These are phyloP conservation scores for Nigrograna mackinnonii DNA, from an alignment of 2,329 filamentous ascomycete genomes.

Conservation along the genomic window DNA sequence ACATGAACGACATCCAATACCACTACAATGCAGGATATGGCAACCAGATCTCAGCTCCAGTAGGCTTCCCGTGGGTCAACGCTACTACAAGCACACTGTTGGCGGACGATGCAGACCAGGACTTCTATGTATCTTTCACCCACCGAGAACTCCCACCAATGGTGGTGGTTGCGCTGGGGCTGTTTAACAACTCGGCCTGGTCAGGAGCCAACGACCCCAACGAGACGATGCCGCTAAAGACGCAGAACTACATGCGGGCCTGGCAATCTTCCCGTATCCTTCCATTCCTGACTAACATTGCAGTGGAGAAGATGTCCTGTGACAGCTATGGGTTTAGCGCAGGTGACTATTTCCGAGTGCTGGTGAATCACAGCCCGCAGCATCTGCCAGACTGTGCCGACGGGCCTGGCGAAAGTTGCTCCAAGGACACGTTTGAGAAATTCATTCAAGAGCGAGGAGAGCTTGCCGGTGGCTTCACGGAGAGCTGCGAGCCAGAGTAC, in stretches of 20 bases:
- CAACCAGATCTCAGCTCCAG: constrained; percentile 56
- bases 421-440: constrained; percentile 44
- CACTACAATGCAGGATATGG: constrained; percentile 70
- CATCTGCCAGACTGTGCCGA: constrained; percentile 52
- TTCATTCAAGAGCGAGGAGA: constrained; percentile 49
- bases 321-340: constrained; percentile 57
- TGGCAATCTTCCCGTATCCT: constrained; percentile 68
- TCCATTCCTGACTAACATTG: constrained; percentile 69
- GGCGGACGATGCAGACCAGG: constrained; percentile 52
- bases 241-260: constrained; percentile 64
- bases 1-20: constrained; percentile 66
- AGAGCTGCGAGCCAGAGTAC: constrained; percentile 47
- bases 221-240: constrained; percentile 65
- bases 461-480: constrained; percentile 47
- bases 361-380: constrained; percentile 57
- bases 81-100: constrained; percentile 59
- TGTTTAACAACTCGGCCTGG: constrained; percentile 70
- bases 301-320: constrained; percentile 68
- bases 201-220: constrained; percentile 59
- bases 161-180: constrained; percentile 67
- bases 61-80: constrained; percentile 70
- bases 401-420: constrained; percentile 57
- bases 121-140: constrained; percentile 70
- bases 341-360: constrained; percentile 56
- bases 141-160: constrained; percentile 71